Base-by-base conservation (phyloP, 2,329 filamentous ascomycete species). In the Botrytis galanthina region DNA sequence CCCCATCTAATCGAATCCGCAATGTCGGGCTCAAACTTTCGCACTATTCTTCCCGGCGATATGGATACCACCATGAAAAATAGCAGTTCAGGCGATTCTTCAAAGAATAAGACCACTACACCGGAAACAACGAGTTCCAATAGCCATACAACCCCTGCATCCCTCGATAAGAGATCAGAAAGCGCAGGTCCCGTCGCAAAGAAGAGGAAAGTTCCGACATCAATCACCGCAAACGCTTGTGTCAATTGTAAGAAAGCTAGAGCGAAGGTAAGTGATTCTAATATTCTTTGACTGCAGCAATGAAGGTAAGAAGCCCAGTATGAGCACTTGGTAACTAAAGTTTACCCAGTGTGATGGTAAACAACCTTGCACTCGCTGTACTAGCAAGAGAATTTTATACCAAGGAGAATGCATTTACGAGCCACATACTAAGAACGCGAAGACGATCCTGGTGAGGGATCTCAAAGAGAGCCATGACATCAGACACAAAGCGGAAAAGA, bases 341-440 rank as follows among this genome's bases (percentile, higher is more conserved):
- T 60, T 9, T 37, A 46, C 10, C 20, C 71, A 82, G 81, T 82
- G 80, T 74, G 81, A 82, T 77, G 81, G 81, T 22, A 76, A 80
- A 70, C 77, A 78, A 69, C 80, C 80, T 44, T 82, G 81, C 73
- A 76, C 76, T 63, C 78, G 80, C 71, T 82, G 81, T 76, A 73
- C 75, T 26, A 29, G 51, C 51, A 74, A 73, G n/a, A 79, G 78
- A 39, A 63, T 72, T 59, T 76, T 78, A 42, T 74, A 64, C n/a
- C 26, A 29, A 10, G 48, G 59, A 32, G 74, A 78, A 14, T 82
- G 81, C 68, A 59, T 77, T 32, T 82, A 82, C 76, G 80, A 81
- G 66, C 76, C 80, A 35, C 80, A 82, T 75, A 77, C 80, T 75
- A 82, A 82, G 73, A 79, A 80, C 74, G 80, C 79, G 35, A 82